Evolutionary conservation across 495 filamentous ascomycete genomes (phyloP).

Genomic region (Podospora appendiculata): DNA sequence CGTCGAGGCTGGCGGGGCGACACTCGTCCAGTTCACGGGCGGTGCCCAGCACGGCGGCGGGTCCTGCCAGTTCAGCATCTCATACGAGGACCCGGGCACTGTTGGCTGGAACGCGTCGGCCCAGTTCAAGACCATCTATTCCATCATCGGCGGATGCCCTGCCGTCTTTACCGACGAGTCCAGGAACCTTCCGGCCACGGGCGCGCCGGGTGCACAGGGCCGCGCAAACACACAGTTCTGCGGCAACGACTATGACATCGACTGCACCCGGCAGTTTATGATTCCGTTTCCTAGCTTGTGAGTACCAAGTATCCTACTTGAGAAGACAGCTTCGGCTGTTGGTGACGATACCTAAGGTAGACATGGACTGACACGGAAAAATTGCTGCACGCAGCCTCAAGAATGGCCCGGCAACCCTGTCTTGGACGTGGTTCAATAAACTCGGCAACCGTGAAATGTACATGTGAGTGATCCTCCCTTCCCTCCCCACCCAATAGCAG

Average conservation of each 20-base stretch:
- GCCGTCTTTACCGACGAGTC: constrained; percentile 23
- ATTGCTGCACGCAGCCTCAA: constrained; percentile 32
- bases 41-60: constrained; percentile 74
- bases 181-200: constrained; percentile 33
- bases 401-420: constrained; percentile 59
- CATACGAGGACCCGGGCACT: constrained; percentile 56
- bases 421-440: constrained; percentile 88
- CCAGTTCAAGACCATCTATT: constrained; percentile 69
- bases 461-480: constrained; percentile 38
- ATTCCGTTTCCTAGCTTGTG: constrained; percentile 45
- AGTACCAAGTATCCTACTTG: neutral
- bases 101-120: constrained; percentile 39
- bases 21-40: constrained; percentile 48
- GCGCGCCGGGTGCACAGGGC: constrained; percentile 6
- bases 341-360: too few relatives aligned
- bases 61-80: constrained; percentile 75
- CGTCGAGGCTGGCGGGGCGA: constrained; percentile 38
- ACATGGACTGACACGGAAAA: neutral
- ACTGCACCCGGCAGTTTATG: constrained; percentile 20
- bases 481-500: too few relatives aligned
- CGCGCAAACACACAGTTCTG: constrained; percentile 14
- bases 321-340: too few relatives aligned
- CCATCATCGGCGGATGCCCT: constrained; percentile 69
- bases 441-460: constrained; percentile 84
- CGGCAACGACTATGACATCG: constrained; percentile 15